A percentile compares a stretch with the other conserved stretches of the same genome.
phyloP scores from a whole-genome alignment of 1,139 yeast species.

The Geotrichum histeridarum region DNA sequence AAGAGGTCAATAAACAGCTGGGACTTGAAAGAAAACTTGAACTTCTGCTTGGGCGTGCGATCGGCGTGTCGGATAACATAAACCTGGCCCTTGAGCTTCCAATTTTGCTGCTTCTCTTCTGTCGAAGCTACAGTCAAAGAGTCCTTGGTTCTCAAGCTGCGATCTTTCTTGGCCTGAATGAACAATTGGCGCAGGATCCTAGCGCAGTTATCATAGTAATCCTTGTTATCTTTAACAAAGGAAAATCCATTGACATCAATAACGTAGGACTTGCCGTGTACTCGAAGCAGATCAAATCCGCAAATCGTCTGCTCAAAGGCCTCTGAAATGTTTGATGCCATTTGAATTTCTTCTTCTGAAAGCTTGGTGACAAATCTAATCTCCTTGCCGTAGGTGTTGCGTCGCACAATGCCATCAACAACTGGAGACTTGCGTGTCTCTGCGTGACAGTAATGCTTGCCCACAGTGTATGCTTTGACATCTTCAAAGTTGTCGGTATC shows the following conservation, averaged over 20 bases:
- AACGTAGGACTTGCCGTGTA: slow-evolving; percentile 81
- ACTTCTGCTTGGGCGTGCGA: slow-evolving; percentile 97
- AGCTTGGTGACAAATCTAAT: slow-evolving; percentile 83
- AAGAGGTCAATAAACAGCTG: slow-evolving; percentile 79
- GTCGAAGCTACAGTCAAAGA: slow-evolving; percentile 27
- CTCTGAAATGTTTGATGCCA: slow-evolving; percentile 71
- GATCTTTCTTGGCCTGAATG: slow-evolving; percentile 51
- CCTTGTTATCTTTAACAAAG: slow-evolving; percentile 87
- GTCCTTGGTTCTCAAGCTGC: slow-evolving; percentile 36
- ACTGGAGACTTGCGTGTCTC: slow-evolving; percentile 98
- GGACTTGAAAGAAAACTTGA: slow-evolving; percentile 88
- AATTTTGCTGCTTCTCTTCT: slow-evolving; percentile 86
- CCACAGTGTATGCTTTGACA: slow-evolving; percentile 97
- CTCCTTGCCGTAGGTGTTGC: slow-evolving; percentile 97
- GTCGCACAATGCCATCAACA: slow-evolving; percentile 94
- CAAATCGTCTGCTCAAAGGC: slow-evolving; percentile 93
- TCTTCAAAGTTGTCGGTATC: slow-evolving; percentile 98
- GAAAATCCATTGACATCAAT: slow-evolving; percentile 98
- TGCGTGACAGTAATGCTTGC: slow-evolving; percentile 86
- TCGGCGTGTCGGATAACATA: slow-evolving; percentile 95
- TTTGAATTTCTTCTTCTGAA: slow-evolving; percentile 63
- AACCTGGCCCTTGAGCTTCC: slow-evolving; percentile 94
- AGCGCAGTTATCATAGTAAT: slow-evolving; percentile 82
- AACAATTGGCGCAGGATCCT: slow-evolving; percentile 71
- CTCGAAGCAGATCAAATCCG: slow-evolving; percentile 91